Base-by-base conservation (phyloP, 805 yeast genomes). In the Aciculoconidium aculeatum region DNA sequence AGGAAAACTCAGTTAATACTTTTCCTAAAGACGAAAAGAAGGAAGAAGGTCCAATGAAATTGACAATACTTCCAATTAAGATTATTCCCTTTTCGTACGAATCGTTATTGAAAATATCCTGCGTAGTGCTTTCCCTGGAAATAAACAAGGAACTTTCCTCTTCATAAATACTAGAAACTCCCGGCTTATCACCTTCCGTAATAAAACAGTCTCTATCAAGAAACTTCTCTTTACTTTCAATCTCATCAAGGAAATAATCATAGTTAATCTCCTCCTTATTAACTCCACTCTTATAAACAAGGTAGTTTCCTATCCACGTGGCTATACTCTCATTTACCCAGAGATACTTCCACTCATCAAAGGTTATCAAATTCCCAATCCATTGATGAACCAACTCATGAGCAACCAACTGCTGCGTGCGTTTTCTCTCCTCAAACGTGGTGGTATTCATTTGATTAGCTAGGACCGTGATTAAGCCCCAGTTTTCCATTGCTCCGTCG, bases 241-340 rank as follows among this genome's bases (percentile, higher is more conserved):
- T 34, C 19, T 40, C 42, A 9, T 30, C 32, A 15, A 34, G 28
- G 7, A 31, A 36, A 27, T 38, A 45, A 6, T 36, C 17, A 27
- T 28, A 29, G 22, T 34, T 30, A 12, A 16, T 19, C 8, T 23
- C 34, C 6, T 32, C 31, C 4, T 24, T 20, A 17, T 47, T 49
- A 3, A 43, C 25, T 5, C 38, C 41, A 1, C 53, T 50, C 8
- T 29, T 28, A 10, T 32, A 25, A 10, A 77, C 45, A 1, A 73
- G 42, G 28, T 61, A 60, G 40, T 68, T 67, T 1, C 87, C 83
- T 40, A 76, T 61, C 65, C 77, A 79, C 0, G 92, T 81, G 0
- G 94, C 92, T 55, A 82, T 78, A 2, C 83, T 60, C 55, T 83
- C 94, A 44, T 80, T 80, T 32, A 83, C 57, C 88, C 92, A 81